Evolutionary conservation across 1,284 basidiomycete species (phyloP).

Genomic region (Fomitopsis schrenkii): DNA sequence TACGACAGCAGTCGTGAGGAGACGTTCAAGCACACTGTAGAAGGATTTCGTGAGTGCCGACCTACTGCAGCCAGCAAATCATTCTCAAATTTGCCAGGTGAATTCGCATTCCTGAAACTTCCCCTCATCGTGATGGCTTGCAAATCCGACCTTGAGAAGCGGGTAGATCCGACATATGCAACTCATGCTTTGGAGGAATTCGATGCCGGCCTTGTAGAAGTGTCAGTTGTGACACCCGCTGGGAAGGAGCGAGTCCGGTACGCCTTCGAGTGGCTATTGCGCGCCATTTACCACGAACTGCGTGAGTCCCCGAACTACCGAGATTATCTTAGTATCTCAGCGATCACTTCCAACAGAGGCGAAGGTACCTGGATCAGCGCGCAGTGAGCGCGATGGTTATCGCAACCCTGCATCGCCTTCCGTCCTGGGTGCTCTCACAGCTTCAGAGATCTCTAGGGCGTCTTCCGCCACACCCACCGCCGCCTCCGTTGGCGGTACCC

Average conservation of each 20-base stretch:
- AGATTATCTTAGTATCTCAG: neutral
- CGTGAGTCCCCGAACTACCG: conserved; percentile 33
- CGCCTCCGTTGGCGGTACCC: conserved; percentile 31
- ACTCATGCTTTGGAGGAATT: conserved; percentile 44
- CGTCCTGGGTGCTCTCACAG: conserved; percentile 43
- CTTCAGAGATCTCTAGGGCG: conserved; percentile 49
- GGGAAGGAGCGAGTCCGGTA: conserved; percentile 62
- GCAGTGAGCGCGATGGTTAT: conserved; percentile 37
- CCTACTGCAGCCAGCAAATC: conserved; percentile 5
- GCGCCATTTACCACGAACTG: conserved; percentile 50
- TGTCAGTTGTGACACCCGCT: conserved; percentile 42
- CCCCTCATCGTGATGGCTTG: conserved; percentile 70
- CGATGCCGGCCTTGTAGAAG: conserved; percentile 69
- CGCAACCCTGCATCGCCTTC: conserved; percentile 72
- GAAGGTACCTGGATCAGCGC: conserved; percentile 25
- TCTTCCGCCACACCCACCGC: conserved; percentile 48
- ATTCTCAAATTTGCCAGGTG: conserved; percentile 34
- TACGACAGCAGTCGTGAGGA: conserved; percentile 60
- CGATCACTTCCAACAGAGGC: conserved; percentile 1
- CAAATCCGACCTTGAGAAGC: conserved; percentile 61
- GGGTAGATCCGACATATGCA: conserved; percentile 53
- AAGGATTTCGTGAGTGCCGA: conserved; percentile 52
- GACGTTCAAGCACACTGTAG: conserved; percentile 62
- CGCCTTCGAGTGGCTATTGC: conserved; percentile 64
- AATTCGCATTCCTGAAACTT: conserved; percentile 49